Evolutionary conservation across 108 stramenopile genomes (phyloP), one percentile per base, ranked within the genome.

Genomic region (Nitzschia inconspicua): DNA sequence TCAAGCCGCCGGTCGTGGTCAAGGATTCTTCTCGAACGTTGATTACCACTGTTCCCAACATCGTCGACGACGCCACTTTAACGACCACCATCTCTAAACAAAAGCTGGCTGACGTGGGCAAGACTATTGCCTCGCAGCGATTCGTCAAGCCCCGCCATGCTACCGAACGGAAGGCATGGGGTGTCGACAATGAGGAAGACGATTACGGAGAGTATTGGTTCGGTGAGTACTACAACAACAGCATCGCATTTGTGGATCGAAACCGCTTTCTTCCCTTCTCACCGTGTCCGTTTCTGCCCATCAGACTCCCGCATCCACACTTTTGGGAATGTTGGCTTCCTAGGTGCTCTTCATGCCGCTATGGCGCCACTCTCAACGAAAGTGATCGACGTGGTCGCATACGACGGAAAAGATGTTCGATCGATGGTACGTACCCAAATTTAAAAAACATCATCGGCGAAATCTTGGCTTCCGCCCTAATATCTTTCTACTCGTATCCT

Each of bases 321-420:
- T 7, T 44, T 78, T 14, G 77, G 77, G 1, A 78, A 78, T 47
- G 36, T 56, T 36, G 77, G 77, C 0, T 36, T 66, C 18, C 34
- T 51, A n/a, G 77, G 77, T 20, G 66, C 65, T 2, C 3, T 92
- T 2, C 90, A 92, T 62, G 84, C 90, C 13, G 77, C 75, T n/a
- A 39, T 84, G 56, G 91, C 91, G 11, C 83, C 86, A n/a, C 22
- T 84, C 11, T 70, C 78, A n/a, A 92, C 91, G 24, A 82, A 72
- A 60, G 47, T 82, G 29, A 92, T 92, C 60, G 91, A 92, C 54
- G 56, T 63, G 20, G 54, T 69, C 39, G 91, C 91, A 20, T 92
- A 92, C 42, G 83, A 84, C 30, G 91, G 91, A 25, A 49, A 68
- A 2, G 73, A 85, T 47, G 72, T 86, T 39, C 74, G 91, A 56